Conservation (phyloP, 495 filamentous ascomycete species). For the Tetracladium marchalianum region DNA sequence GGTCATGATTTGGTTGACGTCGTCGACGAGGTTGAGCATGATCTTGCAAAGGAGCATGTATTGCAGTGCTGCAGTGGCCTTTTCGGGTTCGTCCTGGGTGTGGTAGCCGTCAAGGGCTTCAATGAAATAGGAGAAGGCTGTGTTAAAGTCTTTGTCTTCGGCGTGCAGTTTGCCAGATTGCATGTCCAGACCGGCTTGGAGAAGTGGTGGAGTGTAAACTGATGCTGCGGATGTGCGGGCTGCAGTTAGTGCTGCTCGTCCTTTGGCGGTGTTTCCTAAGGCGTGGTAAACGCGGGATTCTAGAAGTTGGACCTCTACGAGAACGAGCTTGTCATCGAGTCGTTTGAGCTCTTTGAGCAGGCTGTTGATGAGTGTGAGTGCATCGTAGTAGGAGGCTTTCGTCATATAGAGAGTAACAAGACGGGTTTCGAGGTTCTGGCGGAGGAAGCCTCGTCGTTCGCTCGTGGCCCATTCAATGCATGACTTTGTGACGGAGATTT, state of each 20-base stretch:
- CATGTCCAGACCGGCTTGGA: constrained; percentile 97
- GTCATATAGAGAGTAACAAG: constrained; percentile 90
- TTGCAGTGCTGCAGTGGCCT: constrained; percentile 86
- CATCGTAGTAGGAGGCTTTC: constrained; percentile 93
- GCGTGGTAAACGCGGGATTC: constrained; percentile 97
- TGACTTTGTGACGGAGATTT: constrained; percentile 87
- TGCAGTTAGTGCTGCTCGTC: constrained; percentile 86
- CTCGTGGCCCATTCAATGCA: constrained; percentile 99
- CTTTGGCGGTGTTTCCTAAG: constrained; percentile 92
- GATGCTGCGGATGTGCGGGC: constrained; percentile 90
- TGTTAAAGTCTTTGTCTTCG: constrained; percentile 98
- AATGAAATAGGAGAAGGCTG: constrained; percentile 97
- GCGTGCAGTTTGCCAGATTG: constrained; percentile 97
- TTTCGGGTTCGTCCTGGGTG: constrained; percentile 73
- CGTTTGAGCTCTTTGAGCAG: constrained; percentile 94
- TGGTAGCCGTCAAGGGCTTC: constrained; percentile 96
- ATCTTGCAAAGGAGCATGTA: constrained; percentile 99
- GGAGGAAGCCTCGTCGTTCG: constrained; percentile 86
- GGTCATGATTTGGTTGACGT: constrained; percentile 84
- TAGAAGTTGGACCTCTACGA: constrained; percentile 97
- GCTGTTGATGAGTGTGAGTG: constrained; percentile 90
- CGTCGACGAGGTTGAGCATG: constrained; percentile 94
- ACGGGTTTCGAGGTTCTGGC: constrained; percentile 94
- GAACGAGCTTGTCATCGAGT: constrained; percentile 92
- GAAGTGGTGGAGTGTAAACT: constrained; percentile 89